phyloP scores from a whole-genome alignment of 2,329 filamentous ascomycete species.

The Botrytis byssoidea region DNA sequence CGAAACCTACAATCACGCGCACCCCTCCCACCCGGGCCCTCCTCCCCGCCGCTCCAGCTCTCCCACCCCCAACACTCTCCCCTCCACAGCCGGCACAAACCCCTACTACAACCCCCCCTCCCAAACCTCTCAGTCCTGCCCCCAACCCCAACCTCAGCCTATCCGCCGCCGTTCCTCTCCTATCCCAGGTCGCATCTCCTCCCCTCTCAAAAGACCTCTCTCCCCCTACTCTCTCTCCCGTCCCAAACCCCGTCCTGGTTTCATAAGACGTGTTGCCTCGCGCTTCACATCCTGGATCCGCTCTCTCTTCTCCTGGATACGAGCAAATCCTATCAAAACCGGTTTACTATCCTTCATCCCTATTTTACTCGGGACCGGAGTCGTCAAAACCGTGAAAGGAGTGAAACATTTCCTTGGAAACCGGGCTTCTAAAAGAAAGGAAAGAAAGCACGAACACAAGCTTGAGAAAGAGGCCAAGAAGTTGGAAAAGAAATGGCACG shows the following conservation, averaged over 20 bases:
- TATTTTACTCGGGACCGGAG: constrained; percentile 27
- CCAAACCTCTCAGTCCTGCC: constrained; percentile 1
- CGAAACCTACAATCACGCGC: neutral
- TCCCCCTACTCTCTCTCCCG: constrained; percentile 33
- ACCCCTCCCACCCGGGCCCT: neutral
- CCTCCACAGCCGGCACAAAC: constrained; percentile 10
- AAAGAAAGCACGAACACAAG: neutral
- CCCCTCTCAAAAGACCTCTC: constrained; percentile 29
- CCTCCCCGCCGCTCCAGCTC: constrained; percentile 19
- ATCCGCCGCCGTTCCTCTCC: constrained; percentile 10
- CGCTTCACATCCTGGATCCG: constrained; percentile 29
- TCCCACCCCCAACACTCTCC: neutral
- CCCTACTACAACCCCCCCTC: neutral
- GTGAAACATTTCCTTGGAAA: constrained; percentile 16
- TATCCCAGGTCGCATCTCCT: constrained; percentile 26
- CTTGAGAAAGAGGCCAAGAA: neutral
- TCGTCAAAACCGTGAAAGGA: constrained; percentile 16
- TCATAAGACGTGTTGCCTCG: constrained; percentile 27
- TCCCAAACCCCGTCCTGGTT: constrained; percentile 31
- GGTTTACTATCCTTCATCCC: constrained; percentile 32
- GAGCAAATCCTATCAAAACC: constrained; percentile 32
- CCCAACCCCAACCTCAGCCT: constrained; percentile 17
- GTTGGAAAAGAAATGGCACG: constrained; percentile 26
- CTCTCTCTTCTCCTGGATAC: constrained; percentile 27
- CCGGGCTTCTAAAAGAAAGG: neutral